A percentile compares a stretch with the other conserved stretches of the same genome.
phyloP scores from a whole-genome alignment of 1,284 basidiomycete species.

The Heliocybe sulcata region DNA sequence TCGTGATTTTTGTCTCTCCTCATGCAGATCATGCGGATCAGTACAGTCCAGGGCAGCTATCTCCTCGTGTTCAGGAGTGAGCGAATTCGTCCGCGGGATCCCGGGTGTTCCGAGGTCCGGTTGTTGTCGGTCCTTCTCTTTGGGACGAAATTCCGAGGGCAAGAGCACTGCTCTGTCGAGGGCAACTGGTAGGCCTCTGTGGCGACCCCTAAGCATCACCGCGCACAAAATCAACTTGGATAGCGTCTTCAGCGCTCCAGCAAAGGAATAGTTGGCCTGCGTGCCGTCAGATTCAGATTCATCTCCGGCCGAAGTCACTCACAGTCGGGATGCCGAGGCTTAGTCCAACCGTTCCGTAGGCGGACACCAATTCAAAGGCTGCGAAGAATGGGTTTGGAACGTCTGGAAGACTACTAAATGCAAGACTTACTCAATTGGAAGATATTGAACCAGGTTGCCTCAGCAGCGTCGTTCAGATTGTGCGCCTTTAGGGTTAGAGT shows the following conservation, averaged over 20 bases:
- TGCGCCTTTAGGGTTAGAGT: background rate
- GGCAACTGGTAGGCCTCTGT: constrained; percentile 45
- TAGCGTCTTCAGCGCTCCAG: constrained; percentile 41
- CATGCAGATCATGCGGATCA: too few relatives aligned
- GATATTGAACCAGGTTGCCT: constrained; percentile 30
- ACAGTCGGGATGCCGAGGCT: constrained; percentile 41
- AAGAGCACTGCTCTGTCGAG: constrained; percentile 33
- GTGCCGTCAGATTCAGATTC: background rate
- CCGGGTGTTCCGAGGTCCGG: background rate
- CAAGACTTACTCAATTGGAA: constrained; percentile 24
- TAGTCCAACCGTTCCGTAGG: constrained; percentile 53
- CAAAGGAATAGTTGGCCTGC: constrained; percentile 34
- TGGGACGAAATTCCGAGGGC: background rate
- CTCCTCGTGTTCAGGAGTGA: too few relatives aligned
- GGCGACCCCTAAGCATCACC: constrained; percentile 56
- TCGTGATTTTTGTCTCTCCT: too few relatives aligned
- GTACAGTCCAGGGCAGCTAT: too few relatives aligned
- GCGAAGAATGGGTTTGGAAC: constrained; percentile 7
- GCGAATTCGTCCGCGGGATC: too few relatives aligned
- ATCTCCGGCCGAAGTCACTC: background rate
- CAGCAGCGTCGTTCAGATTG: constrained; percentile 3
- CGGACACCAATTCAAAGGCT: constrained; percentile 51
- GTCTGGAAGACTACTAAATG: background rate
- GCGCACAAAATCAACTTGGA: constrained; percentile 52
- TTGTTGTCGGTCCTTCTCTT: background rate